Evolutionary conservation across 1,284 basidiomycete species (phyloP), one percentile per base, ranked within the genome.

Genomic region (Phylloboletellus chloephorus): DNA sequence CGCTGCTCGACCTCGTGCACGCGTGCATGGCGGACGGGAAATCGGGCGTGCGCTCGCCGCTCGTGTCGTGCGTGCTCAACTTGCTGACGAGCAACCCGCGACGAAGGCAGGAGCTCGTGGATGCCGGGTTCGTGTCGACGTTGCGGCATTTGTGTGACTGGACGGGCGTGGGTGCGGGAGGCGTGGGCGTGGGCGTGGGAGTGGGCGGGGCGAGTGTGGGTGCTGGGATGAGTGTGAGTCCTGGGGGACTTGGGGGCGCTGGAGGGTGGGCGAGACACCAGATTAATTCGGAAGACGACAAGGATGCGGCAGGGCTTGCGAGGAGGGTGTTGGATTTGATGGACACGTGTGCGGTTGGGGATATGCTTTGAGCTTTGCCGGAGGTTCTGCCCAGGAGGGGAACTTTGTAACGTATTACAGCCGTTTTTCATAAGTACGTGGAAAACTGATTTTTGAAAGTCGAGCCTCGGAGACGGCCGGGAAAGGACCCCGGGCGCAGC

Each of bases 21-120:
- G 48, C 57, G 5, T 77, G 75, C 34, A 69, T 87, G 16, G 70
- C 74, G 0, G 76, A 82, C 38, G 65, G 68, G 1, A 74, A 71
- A 28, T 67, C 73, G 0, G 73, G 75, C 3, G 71, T 79, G 1
- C 73, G 81, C n/a, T 62, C 71, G 11, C 81, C 81, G 0, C 74
- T 79, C 0, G 70, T 80, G 1, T 61, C 67, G 1, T 79, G 77
- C 47, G 67, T 84, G 5, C 59, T 74, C 13, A 71, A 77, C 47
- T 69, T 87, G 6, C 56, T 60, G 49, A 68, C 48, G 46, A 64
- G 56, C 0, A 64, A 68, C 26, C 57, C 65, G 1, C 49, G 53
- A 26, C 59, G 64, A 32, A 56, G 64, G 19, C 52, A 61, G 21
- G 65, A 67, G 38, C 51, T 76, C 13, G 52, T 61, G 16, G 71